Percentiles rank a stretch among this genome's conserved stretches.
These are phyloP conservation scores for Chlorella sp. DNA, from an alignment of 139 green algal genomes.

Conservation along the genomic window DNA sequence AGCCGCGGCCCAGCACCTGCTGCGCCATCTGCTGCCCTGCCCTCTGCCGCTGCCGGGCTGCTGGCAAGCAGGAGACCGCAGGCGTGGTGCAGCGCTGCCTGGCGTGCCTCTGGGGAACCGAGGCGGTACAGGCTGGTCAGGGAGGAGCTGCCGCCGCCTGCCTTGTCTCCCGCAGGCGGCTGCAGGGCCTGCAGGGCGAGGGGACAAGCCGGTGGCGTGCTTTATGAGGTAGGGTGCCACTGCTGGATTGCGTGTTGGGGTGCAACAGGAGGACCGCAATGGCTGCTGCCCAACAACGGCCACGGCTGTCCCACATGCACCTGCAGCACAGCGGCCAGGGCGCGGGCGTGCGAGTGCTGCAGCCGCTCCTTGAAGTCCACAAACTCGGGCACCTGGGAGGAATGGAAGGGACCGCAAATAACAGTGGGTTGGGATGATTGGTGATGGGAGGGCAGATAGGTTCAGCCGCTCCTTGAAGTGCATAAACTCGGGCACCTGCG, in stretches of 20 bases:
- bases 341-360: conserved; percentile 56
- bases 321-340: conserved; percentile 50
- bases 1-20: conserved; percentile 14
- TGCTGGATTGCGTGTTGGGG: too few relatives aligned
- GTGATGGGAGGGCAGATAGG: too few relatives aligned
- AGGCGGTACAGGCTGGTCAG: neutral
- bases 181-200: too few relatives aligned
- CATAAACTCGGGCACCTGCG: too few relatives aligned
- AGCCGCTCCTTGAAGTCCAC: conserved; percentile 80
- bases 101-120: neutral
- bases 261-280: too few relatives aligned
- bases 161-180: neutral
- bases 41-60: neutral
- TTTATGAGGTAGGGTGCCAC: too few relatives aligned
- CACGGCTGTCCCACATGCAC: too few relatives aligned
- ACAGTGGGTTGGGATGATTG: too few relatives aligned
- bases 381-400: conserved; percentile 82
- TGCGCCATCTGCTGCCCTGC: neutral
- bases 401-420: neutral
- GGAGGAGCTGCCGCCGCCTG: neutral
- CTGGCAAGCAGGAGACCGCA: neutral
- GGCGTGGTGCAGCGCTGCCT: neutral
- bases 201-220: too few relatives aligned
- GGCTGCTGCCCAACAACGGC: too few relatives aligned
- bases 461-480: too few relatives aligned